Base-by-base conservation (phyloP, 129 eudicot species). In the Ambrosia artemisiifolia region DNA sequence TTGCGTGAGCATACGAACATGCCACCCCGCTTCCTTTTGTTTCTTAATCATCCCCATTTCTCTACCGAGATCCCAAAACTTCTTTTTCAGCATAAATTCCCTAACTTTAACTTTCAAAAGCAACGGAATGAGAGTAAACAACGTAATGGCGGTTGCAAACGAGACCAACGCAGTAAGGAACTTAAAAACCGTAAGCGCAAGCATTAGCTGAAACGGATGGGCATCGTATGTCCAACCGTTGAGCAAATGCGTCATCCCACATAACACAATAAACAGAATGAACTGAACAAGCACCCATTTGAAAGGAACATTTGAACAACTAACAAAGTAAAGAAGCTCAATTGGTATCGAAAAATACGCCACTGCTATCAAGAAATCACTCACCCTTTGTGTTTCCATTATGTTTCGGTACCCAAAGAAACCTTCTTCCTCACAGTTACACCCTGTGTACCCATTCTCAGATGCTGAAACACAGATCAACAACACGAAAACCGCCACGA, bases 251-350 rank as follows among this genome's bases (percentile, higher is more conserved):
- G 97, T 91, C 88, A 86, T 86, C 13, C 97, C 97, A 74, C 97
- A 91, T 10, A 91, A 87, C 11, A 91, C 97, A 76, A 91, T 91
- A 88, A 91, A 91, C 7, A 87, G 78, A 38, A 86, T 82, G 81
- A 91, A 91, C 76, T 88, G 80, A 32, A 91, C 74, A 11, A 91
- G 88, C n/a, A 91, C 97, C 97, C 95, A 91, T 86, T 88, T 91
- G 68, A 88, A 91, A 6, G 97, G 96, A 0, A 91, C 69, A 71
- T 86, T 88, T 11, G 97, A 88, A 63, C 97, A 91, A 65, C 92
- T 91, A 56, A 91, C 85, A 56, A 91, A 91, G 81, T 88, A 91
- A 38, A 91, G 82, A 6, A 91, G 85, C 82, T 91, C 97, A 32
- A 91, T 84, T 3, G 97, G 97, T 40, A 91, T 91, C 0, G 97